These are phyloP conservation scores for Fusarium heterosporum DNA, from an alignment of 2,329 filamentous ascomycete genomes.

Conservation along the genomic window DNA sequence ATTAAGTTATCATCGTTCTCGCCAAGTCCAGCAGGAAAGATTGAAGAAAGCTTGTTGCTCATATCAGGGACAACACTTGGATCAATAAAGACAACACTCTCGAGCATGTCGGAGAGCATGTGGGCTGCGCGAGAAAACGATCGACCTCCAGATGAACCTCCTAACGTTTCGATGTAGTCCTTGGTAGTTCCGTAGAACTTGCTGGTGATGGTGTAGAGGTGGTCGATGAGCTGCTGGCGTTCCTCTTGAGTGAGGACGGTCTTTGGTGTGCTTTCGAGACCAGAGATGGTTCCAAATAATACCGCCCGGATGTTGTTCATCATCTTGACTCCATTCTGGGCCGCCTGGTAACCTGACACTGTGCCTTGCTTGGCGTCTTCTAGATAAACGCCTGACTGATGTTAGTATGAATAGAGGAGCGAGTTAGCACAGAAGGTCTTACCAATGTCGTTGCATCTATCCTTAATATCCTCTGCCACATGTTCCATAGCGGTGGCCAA, in stretches of 20 bases:
- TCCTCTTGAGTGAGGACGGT: background rate
- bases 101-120: constrained; percentile 11
- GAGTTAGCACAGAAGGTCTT: background rate
- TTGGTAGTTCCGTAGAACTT: background rate
- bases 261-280: background rate
- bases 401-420: background rate
- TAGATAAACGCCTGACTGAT: background rate
- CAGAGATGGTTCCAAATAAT: background rate
- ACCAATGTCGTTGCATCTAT: constrained; percentile 5
- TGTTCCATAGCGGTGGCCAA: background rate
- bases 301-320: constrained; percentile 12
- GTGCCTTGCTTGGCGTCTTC: background rate
- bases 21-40: background rate
- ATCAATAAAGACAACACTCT: background rate
- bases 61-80: background rate
- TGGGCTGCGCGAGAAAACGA: constrained; percentile 3
- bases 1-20: background rate
- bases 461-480: background rate
- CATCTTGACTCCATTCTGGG: background rate
- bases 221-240: fast-evolving
- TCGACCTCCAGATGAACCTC: constrained; percentile 1
- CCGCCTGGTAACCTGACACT: background rate
- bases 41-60: background rate
- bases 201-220: background rate
- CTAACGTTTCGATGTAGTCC: background rate